Conservation (phyloP, 2,329 filamentous ascomycete genomes). For the Fusarium keratoplasticum region DNA sequence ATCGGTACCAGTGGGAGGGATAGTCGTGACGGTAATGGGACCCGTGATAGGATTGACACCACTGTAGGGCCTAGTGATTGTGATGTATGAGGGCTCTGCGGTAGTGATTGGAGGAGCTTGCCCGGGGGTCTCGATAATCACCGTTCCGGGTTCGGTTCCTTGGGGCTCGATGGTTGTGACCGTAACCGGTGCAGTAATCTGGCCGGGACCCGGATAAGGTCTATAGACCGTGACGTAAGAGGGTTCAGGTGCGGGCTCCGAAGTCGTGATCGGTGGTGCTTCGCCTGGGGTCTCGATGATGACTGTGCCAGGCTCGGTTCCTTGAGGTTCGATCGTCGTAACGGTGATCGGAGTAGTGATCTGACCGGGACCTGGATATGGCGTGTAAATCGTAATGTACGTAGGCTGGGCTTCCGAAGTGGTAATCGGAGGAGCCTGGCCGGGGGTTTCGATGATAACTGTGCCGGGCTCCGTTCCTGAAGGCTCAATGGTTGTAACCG, state of each 20-base stretch:
- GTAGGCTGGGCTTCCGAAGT: background rate
- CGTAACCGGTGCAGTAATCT: background rate
- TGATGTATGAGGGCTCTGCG: background rate
- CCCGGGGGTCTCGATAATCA: slow-evolving; percentile 7
- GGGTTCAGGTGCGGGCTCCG: background rate
- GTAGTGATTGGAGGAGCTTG: background rate
- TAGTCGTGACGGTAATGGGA: background rate
- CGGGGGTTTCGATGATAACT: slow-evolving; percentile 24
- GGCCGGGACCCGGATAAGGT: background rate
- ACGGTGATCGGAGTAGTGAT: background rate
- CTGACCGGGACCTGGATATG: background rate
- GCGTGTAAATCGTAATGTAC: background rate
- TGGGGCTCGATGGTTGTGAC: background rate
- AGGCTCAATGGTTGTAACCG: slow-evolving; percentile 10
- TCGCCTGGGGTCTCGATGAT: slow-evolving; percentile 2
- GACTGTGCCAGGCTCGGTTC: slow-evolving; percentile 2
- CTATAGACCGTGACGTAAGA: background rate
- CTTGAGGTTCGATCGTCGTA: background rate
- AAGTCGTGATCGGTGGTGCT: background rate
- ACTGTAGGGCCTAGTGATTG: background rate
- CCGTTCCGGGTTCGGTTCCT: background rate
- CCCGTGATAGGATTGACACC: background rate
- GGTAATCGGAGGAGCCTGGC: background rate
- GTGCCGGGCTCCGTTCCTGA: slow-evolving; percentile 20
- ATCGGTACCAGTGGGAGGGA: background rate